A percentile compares a stretch with the other conserved stretches of the same genome.
Conservation (phyloP, 495 filamentous ascomycete genomes). For the Poronia punctata region DNA sequence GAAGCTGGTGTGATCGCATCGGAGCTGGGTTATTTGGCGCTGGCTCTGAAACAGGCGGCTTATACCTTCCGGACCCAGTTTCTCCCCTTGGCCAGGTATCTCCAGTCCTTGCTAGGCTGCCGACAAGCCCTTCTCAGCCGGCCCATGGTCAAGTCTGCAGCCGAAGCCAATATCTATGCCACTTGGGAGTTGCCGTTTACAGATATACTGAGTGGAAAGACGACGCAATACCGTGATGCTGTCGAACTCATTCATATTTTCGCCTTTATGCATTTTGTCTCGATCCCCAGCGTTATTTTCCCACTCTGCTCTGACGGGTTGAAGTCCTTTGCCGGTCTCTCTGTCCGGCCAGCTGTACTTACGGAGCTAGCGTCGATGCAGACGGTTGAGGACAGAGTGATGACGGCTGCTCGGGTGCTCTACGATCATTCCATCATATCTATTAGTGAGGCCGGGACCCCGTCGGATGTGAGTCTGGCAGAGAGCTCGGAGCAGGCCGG, state of each 20-base stretch:
- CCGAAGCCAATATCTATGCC: slow-evolving; percentile 16
- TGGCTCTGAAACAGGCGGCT: slow-evolving; percentile 23
- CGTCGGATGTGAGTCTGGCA: slow-evolving; percentile 20
- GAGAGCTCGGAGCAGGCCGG: no score
- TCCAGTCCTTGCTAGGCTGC: slow-evolving; percentile 11
- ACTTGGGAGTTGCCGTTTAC: slow-evolving; percentile 23
- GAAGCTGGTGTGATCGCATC: slow-evolving; percentile 13
- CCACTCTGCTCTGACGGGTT: slow-evolving; percentile 1
- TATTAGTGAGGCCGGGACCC: slow-evolving; percentile 12
- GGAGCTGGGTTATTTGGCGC: slow-evolving; percentile 17
- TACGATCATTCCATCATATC: slow-evolving; percentile 6
- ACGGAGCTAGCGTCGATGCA: slow-evolving; percentile 1
- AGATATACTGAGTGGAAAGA: slow-evolving; percentile 12
- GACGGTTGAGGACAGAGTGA: slow-evolving; percentile 1
- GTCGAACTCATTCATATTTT: slow-evolving; percentile 22
- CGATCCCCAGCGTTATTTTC: slow-evolving; percentile 15
- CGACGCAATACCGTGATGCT: slow-evolving; percentile 15
- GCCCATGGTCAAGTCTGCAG: slow-evolving; percentile 5
- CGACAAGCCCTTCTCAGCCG: slow-evolving; percentile 14
- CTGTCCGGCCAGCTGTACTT: background rate
- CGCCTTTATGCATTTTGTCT: slow-evolving; percentile 32
- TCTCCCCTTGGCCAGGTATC: slow-evolving; percentile 14
- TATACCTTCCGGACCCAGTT: slow-evolving; percentile 16
- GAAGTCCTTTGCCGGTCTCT: background rate
- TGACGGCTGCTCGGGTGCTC: slow-evolving; percentile 3